Evolutionary conservation across 495 filamentous ascomycete species (phyloP).

Genomic region (Trichoderma orchidacearum): DNA sequence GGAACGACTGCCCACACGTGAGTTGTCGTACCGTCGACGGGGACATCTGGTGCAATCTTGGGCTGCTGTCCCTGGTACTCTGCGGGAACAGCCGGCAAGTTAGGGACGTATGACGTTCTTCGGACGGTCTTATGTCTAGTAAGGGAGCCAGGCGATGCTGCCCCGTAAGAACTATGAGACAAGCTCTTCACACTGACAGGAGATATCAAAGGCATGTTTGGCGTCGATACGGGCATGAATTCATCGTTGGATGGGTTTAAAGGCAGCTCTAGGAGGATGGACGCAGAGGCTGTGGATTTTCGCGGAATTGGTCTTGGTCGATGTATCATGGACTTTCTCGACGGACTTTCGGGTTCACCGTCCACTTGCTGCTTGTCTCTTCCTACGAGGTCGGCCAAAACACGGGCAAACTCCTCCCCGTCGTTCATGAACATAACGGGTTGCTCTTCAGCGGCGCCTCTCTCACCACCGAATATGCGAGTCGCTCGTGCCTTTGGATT

Average conservation of each 20-base stretch:
- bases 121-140: conserved; percentile 11
- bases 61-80: conserved; percentile 11
- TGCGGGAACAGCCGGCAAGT: conserved; percentile 23
- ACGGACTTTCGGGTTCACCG: conserved; percentile 11
- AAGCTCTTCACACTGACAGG: neutral
- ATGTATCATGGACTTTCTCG: conserved; percentile 27
- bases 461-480: conserved; percentile 14
- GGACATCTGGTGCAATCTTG: neutral
- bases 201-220: neutral
- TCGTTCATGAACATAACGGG: conserved; percentile 40
- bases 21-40: neutral
- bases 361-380: conserved; percentile 13
- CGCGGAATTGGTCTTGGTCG: conserved; percentile 38
- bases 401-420: conserved; percentile 34
- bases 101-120: conserved; percentile 25
- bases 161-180: neutral
- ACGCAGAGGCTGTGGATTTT: conserved; percentile 10
- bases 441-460: conserved; percentile 18
- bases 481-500: conserved; percentile 33
- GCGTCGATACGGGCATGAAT: neutral
- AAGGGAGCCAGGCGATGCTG: neutral
- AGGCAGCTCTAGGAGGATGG: neutral
- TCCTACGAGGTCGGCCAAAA: conserved; percentile 18
- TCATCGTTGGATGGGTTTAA: neutral
- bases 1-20: neutral